Percentiles rank a stretch among this genome's conserved stretches.
Conservation (phyloP, 352 stramenopile species). For the Globisporangium spiculum region DNA sequence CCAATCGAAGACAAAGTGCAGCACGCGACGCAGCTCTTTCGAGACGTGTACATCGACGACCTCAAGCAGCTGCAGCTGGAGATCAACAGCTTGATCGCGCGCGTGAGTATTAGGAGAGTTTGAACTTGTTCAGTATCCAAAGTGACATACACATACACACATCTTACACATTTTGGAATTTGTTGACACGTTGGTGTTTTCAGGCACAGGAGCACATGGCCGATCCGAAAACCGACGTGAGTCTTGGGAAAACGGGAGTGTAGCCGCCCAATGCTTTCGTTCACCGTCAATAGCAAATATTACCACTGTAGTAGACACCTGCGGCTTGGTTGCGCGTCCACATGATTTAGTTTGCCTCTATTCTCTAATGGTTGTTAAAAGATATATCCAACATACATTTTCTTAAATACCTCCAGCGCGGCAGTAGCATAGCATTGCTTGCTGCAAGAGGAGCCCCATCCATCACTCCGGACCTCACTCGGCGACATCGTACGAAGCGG, state of each 20-base stretch:
- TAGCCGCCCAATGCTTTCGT: background rate
- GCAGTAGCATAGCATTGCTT: background rate
- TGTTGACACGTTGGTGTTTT: background rate
- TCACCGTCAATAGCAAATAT: too few species aligned
- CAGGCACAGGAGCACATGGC: background rate
- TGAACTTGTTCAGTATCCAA: background rate
- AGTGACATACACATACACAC: too few species aligned
- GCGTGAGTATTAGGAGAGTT: background rate
- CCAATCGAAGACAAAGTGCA: background rate
- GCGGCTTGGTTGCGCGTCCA: background rate
- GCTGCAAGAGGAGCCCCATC: background rate
- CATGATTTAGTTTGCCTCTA: background rate
- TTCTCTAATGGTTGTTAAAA: conserved; percentile 4
- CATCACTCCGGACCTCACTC: conserved; percentile 4
- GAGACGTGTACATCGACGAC: background rate
- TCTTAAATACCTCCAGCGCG: conserved; percentile 3
- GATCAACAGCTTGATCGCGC: background rate
- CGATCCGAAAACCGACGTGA: background rate
- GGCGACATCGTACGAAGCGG: conserved; percentile 3
- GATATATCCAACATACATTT: background rate
- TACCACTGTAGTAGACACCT: background rate
- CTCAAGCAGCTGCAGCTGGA: conserved; percentile 2
- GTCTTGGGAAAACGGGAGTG: conserved; percentile 1
- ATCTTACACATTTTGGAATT: background rate
- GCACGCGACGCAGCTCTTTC: background rate